Base-by-base conservation (phyloP, 139 green algal genomes). In the Coccomyxa sp. region DNA sequence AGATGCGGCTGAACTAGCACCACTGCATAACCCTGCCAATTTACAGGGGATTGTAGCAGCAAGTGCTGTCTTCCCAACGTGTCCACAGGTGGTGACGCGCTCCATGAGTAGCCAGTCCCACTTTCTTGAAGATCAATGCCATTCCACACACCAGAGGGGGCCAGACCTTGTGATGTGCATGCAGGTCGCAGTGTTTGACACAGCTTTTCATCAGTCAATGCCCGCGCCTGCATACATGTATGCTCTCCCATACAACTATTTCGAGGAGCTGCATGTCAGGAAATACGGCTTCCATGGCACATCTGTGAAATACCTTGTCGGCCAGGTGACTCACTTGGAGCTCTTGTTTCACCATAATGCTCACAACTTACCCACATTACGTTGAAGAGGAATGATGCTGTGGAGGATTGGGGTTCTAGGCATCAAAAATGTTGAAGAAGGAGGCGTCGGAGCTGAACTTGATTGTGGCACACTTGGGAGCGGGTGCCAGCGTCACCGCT, bases 151-250 rank as follows among this genome's bases (percentile, higher is more conserved):
- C 7, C 38, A 51, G 38, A 71, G 63, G 63, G 63, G 63, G 18
- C 21, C 18, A 71, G 9, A 71, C 18, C 63, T 71, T 21, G 63
- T 9, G 18, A 28, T 71, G 18, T 21, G 18, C 18, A 25, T 11
- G 14, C 94, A 98, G 89, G 95, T 98, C 13, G 95, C 89, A 31
- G 95, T 98, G 45, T 98, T 98, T 85, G 95, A 98, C 89, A 98
- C 95, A 0, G 95, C 95, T 14, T 98, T 95, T 84, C 95, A 98
- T 86, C 87, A 92, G 66, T 97, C 92, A 59, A 97, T 98, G 93
- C 88, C 92, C 0, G 78, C 91, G 0, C 66, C 88, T 18, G 93
- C 95, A 0, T 98, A 91, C 88, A 95, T 93, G 79, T 98, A 98
- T 81, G 95, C 89, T 0, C 78, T 98, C 75, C 95, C 95, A 7